Evolutionary conservation across 2,329 filamentous ascomycete species (phyloP).

Genomic region (Hypomyces rosellus): DNA sequence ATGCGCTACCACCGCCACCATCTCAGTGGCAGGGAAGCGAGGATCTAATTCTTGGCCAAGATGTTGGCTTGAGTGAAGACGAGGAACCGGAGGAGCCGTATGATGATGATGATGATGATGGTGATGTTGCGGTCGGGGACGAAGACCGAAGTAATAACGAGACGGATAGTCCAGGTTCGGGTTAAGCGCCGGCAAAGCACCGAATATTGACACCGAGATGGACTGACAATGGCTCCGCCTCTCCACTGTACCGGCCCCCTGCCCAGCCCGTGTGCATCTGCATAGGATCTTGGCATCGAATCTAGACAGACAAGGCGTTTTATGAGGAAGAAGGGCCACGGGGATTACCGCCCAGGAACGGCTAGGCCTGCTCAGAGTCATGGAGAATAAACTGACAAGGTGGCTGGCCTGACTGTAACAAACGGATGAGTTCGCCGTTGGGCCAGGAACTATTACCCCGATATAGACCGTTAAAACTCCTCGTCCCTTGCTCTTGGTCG

Average conservation of each 20-base stretch:
- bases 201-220: constrained; percentile 20
- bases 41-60: constrained; percentile 50
- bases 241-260: no score
- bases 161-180: constrained; percentile 5
- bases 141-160: constrained; percentile 18
- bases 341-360: no score
- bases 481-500: not conserved
- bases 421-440: no score
- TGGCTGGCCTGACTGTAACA: no score
- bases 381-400: no score
- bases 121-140: constrained; percentile 14
- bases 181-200: constrained; percentile 26
- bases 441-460: no score
- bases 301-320: no score
- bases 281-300: no score
- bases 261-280: no score
- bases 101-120: constrained; percentile 14
- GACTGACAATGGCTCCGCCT: not conserved
- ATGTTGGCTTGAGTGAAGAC: constrained; percentile 36
- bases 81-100: constrained; percentile 22
- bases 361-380: no score
- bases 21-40: constrained; percentile 64
- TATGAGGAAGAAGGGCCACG: no score
- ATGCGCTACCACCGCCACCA: constrained; percentile 52
- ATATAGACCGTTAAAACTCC: no score